These are phyloP conservation scores for Dendrostoma leiphaemia DNA, from an alignment of 2,329 filamentous ascomycete species.

Conservation along the genomic window DNA sequence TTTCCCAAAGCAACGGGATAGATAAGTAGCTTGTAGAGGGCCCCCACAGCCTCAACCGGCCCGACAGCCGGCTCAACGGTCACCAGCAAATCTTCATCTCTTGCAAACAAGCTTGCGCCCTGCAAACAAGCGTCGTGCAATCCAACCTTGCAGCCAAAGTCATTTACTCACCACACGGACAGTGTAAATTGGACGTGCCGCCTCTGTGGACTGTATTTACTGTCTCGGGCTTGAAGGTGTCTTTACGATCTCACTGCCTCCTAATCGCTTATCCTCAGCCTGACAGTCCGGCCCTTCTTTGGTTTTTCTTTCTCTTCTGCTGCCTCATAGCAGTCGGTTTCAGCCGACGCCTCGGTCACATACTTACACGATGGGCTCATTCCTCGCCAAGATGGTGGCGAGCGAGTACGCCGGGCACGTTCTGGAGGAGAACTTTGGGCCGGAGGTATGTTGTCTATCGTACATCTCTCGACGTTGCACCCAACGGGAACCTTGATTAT, in stretches of 20 bases:
- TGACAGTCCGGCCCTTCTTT: neutral
- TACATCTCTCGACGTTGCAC: no score
- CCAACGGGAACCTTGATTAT: no score
- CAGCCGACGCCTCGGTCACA: neutral
- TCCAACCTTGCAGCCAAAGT: neutral
- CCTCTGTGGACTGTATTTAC: no score
- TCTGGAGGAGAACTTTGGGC: constrained; percentile 17
- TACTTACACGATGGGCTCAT: constrained; percentile 13
- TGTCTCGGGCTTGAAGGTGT: no score
- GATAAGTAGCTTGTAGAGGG: neutral
- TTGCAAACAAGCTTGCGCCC: neutral
- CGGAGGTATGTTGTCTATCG: constrained; percentile 12
- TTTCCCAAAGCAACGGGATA: neutral
- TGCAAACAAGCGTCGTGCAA: neutral
- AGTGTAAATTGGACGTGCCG: no score
- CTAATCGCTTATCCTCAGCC: neutral
- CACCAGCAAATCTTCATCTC: neutral
- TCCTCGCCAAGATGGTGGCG: constrained; percentile 17
- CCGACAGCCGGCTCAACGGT: neutral
- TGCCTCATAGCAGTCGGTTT: no score
- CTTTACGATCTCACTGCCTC: neutral
- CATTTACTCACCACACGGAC: no score
- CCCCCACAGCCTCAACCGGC: no score
- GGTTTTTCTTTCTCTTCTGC: no score
- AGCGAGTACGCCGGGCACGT: constrained; percentile 17